A percentile compares a stretch with the other conserved stretches of the same genome.
Evolutionary conservation across 768 basidiomycete genomes (phyloP).

Genomic region (Tylopilus rubrobrunneus): DNA sequence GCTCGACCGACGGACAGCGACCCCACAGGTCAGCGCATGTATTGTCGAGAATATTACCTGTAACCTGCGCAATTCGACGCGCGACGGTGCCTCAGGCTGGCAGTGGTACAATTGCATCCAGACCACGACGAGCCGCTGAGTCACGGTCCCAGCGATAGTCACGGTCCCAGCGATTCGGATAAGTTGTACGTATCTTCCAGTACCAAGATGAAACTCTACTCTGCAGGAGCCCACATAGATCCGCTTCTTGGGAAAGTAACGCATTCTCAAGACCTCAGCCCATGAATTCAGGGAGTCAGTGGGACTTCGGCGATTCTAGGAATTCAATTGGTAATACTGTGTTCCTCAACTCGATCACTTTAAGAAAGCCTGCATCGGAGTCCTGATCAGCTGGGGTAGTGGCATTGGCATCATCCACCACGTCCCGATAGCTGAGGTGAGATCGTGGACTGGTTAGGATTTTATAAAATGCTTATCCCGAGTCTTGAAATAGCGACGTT

Average conservation of each 20-base stretch:
- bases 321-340: not conserved
- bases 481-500: not conserved
- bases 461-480: not conserved
- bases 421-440: not conserved
- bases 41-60: not conserved
- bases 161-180: not conserved
- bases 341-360: not conserved
- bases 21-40: not conserved
- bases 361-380: not conserved
- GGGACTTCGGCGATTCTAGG: not conserved
- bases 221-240: not conserved
- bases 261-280: not conserved
- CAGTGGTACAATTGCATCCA: too few species aligned
- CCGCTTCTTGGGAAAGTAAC: not conserved
- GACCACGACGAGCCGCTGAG: not conserved
- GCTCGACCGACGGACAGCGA: not conserved
- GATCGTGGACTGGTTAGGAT: not conserved
- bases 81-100: not conserved
- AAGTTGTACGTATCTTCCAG: not conserved
- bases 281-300: not conserved
- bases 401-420: not conserved
- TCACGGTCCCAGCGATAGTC: too few species aligned
- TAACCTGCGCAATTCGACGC: not conserved
- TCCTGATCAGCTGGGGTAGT: not conserved
- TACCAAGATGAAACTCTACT: not conserved